Conservation (phyloP, 345 rosid genomes). For the Eucalyptus curtisii region DNA sequence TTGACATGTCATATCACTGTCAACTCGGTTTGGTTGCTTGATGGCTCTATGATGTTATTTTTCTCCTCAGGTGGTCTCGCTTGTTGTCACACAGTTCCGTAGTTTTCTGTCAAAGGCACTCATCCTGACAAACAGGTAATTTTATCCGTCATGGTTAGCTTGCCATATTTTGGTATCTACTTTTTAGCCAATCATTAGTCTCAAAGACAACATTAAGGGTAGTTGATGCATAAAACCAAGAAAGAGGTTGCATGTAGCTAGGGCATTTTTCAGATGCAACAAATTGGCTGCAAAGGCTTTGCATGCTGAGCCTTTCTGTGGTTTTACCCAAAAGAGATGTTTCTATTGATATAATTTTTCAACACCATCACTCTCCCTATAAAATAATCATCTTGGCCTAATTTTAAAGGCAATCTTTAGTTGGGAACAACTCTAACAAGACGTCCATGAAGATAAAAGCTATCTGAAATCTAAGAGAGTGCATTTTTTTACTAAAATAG, state of each 20-base stretch:
- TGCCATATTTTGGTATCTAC: not conserved
- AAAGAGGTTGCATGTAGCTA: not conserved
- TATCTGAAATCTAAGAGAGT: not conserved
- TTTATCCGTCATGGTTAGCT: not conserved
- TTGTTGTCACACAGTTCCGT: constrained; percentile 74
- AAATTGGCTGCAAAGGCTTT: not conserved
- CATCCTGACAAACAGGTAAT: constrained; percentile 72
- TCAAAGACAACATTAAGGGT: not conserved
- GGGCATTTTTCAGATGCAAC: not conserved
- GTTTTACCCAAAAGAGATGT: not conserved
- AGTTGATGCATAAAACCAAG: not conserved
- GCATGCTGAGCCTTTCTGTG: not conserved
- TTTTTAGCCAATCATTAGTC: not conserved
- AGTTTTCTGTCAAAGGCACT: constrained; percentile 76
- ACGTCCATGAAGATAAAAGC: not conserved
- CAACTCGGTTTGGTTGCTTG: not conserved
- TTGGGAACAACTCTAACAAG: not conserved
- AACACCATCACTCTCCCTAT: not conserved
- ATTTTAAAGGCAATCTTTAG: not conserved
- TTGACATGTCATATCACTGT: not conserved
- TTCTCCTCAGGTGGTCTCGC: constrained; percentile 57
- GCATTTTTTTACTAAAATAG: not conserved
- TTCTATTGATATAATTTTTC: not conserved
- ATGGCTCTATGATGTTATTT: not conserved
- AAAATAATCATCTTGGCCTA: not conserved